Conservation (phyloP, 2,329 filamentous ascomycete genomes). For the Epichloe sibirici region DNA sequence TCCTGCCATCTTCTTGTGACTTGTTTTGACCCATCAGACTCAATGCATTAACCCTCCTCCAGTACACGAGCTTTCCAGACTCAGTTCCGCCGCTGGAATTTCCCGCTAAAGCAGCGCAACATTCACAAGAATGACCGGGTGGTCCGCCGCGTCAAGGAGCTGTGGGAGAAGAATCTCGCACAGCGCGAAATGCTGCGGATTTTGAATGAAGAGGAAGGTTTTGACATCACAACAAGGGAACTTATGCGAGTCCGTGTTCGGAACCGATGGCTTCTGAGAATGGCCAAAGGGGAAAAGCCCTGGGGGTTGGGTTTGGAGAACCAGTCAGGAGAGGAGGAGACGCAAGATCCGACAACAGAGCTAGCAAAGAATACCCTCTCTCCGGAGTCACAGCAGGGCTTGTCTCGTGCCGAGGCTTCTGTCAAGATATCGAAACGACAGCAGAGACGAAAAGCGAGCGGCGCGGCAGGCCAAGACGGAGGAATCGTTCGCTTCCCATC, state of each 20-base stretch:
- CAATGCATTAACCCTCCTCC: slow-evolving; percentile 7
- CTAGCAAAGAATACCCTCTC: not conserved
- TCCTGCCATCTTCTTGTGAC: no score
- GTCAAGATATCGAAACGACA: slow-evolving; percentile 30
- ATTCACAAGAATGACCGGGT: slow-evolving; percentile 58
- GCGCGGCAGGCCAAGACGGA: slow-evolving; percentile 45
- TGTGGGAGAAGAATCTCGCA: slow-evolving; percentile 64
- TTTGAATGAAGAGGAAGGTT: slow-evolving; percentile 58
- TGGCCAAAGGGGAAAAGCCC: slow-evolving; percentile 33
- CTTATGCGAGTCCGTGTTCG: slow-evolving; percentile 56
- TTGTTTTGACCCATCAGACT: not conserved
- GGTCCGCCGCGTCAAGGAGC: slow-evolving; percentile 56
- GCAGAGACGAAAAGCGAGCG: slow-evolving; percentile 54
- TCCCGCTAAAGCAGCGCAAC: slow-evolving; percentile 61
- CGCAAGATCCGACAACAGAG: not conserved
- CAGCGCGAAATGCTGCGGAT: slow-evolving; percentile 64
- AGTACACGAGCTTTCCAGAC: slow-evolving; percentile 68
- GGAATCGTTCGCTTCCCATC: slow-evolving; percentile 67
- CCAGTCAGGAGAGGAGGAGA: slow-evolving; percentile 6
- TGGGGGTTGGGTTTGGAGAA: not conserved
- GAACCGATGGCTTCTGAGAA: slow-evolving; percentile 55
- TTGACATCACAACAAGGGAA: slow-evolving; percentile 58
- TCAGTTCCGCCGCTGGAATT: slow-evolving; percentile 68
- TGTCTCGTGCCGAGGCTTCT: not conserved
- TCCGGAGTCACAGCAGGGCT: not conserved